Evolutionary conservation across 176 grass and related monocot genomes (phyloP).

Genomic region (Phoenix roebelenii): DNA sequence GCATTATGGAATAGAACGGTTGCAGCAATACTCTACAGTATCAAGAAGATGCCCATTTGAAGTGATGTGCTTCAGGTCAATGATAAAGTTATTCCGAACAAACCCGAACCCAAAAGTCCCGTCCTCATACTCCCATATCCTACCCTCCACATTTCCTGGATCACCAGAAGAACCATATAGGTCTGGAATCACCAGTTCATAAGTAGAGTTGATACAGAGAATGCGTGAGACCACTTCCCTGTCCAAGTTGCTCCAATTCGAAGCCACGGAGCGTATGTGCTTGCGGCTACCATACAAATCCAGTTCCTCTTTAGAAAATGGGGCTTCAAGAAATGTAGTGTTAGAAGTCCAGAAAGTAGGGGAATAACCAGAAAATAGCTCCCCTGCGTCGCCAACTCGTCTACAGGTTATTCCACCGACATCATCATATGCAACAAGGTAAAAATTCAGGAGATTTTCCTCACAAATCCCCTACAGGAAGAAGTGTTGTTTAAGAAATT

Average conservation of each 20-base stretch:
- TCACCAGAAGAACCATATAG: conserved; percentile 25
- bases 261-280: conserved; percentile 31
- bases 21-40: conserved; percentile 25
- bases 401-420: conserved; percentile 85
- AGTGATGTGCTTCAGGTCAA: conserved; percentile 62
- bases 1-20: conserved; percentile 32
- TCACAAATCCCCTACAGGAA: conserved; percentile 62
- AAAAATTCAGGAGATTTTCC: conserved; percentile 71
- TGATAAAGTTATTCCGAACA: conserved; percentile 56
- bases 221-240: conserved; percentile 43
- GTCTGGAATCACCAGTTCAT: conserved; percentile 53
- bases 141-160: conserved; percentile 55
- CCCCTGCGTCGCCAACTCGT: conserved; percentile 37
- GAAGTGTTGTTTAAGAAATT: conserved; percentile 11
- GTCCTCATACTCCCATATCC: conserved; percentile 90
- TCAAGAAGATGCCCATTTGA: conserved; percentile 60
- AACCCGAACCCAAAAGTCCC: conserved; percentile 91
- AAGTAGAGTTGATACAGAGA: conserved; percentile 68
- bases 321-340: conserved; percentile 62
- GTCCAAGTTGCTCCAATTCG: conserved; percentile 1
- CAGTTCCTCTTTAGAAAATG: conserved; percentile 67
- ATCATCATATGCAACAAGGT: conserved; percentile 68
- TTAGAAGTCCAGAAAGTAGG: conserved; percentile 82
- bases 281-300: conserved; percentile 38
- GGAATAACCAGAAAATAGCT: conserved; percentile 55